Conservation (phyloP, 495 filamentous ascomycete genomes). For the Bombardia bombarda region DNA sequence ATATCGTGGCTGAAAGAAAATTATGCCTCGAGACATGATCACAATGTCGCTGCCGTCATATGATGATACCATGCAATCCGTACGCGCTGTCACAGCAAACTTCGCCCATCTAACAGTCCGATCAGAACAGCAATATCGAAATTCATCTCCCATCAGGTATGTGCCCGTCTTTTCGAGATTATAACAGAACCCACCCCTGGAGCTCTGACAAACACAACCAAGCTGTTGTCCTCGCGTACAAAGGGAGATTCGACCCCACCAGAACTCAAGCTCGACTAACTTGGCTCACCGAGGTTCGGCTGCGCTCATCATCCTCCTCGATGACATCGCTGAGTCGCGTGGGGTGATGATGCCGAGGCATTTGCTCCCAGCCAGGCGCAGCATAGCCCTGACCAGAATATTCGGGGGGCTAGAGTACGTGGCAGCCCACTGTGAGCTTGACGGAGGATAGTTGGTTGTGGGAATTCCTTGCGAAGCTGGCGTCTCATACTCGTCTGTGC, state of each 20-base stretch:
- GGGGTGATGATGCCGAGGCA: conserved; percentile 89
- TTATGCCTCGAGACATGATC: background rate
- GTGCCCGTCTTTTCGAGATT: background rate
- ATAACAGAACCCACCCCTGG: background rate
- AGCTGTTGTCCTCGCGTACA: no score
- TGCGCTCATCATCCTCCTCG: conserved; percentile 74
- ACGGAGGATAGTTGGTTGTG: conserved; percentile 28
- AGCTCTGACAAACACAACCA: background rate
- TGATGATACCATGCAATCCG: background rate
- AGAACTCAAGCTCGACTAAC: conserved; percentile 32
- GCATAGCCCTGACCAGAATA: conserved; percentile 58
- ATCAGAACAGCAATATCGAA: background rate
- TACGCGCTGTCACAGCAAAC: background rate
- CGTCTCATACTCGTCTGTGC: conserved; percentile 43
- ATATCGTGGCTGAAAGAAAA: no score
- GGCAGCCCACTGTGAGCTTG: conserved; percentile 25
- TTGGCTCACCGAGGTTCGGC: conserved; percentile 47
- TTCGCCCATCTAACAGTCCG: background rate
- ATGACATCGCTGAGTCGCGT: conserved; percentile 91
- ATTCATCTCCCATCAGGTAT: background rate
- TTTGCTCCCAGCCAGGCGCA: conserved; percentile 63
- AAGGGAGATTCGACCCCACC: background rate
- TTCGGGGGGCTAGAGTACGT: conserved; percentile 27
- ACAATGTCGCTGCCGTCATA: background rate
- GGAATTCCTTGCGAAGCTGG: conserved; percentile 24